Evolutionary conservation across 345 rosid genomes (phyloP), one percentile per base, ranked within the genome.

Genomic region (Pugionium dolabratum): DNA sequence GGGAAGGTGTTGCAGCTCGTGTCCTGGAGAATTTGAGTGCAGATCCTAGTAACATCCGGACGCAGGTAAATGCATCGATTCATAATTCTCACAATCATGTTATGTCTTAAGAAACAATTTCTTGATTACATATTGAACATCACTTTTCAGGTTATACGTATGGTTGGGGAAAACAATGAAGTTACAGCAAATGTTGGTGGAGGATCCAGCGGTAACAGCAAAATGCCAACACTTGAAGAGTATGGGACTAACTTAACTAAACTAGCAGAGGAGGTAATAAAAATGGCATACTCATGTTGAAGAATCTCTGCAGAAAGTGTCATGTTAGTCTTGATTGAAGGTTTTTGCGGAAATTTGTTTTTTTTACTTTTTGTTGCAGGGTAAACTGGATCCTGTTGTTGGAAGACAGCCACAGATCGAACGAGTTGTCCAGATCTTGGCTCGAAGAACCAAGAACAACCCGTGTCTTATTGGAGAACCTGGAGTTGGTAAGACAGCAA

Each of bases 401-500:
- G 99, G 99, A 74, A 95, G 99, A 74, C 98, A 95, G 77, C 80
- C 75, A 7, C 99, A 95, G 72, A 95, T 95, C 27, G 98, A 95
- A 74, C 83, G 99, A 42, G 99, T 95, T 31, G 80, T 89, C 56
- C 99, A 95, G 75, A 95, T 95, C 72, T 75, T 95, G 83, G 99
- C 94, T 54, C 90, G 99, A 39, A 73, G 99, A 71, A 95, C 99
- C 50, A 91, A 95, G 78, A 95, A 95, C 72, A 95, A 95, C 40
- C 98, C 99, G 0, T 95, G 99, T 72, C 98, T 95, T 71, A 89
- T 91, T 67, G 99, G 99, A 79, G 99, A 95, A 76, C 99, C 99
- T 71, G 99, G 99, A 46, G 99, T 95, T 40, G 99, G 99, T 53
- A 95, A 95, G 85, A 95, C 99, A 48, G 98, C 99, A 62, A 95